Evolutionary conservation across 306 rosid species (phyloP).

Genomic region (Sechiopsis laciniata): DNA sequence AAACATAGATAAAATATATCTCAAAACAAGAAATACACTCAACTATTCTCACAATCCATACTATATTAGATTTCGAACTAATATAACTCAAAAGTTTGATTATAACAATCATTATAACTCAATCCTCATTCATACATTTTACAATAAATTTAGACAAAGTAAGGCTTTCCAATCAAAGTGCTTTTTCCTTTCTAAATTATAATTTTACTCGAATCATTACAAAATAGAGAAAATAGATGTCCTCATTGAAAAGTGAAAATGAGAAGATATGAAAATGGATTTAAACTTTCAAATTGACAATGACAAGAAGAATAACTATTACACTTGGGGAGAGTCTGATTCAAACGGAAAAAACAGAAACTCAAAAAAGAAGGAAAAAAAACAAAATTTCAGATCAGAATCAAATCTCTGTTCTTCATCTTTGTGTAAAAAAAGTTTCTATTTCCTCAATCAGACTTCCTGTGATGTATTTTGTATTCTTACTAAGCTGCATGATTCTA

Average conservation of each 20-base stretch:
- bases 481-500: slow-evolving; percentile 17
- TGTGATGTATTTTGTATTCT: neutral
- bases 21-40: too few species aligned
- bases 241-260: neutral
- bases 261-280: slow-evolving; percentile 2
- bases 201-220: neutral
- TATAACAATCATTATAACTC: too few species aligned
- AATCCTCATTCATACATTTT: too few species aligned
- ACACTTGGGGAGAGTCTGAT: slow-evolving; percentile 4
- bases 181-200: neutral
- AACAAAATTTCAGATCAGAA: slow-evolving; percentile 12
- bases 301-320: neutral
- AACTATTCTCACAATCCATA: too few species aligned
- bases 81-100: too few species aligned
- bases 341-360: slow-evolving; percentile 5
- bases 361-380: slow-evolving; percentile 15
- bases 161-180: neutral
- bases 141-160: too few species aligned
- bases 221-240: neutral
- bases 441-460: slow-evolving; percentile 15
- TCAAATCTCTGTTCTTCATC: slow-evolving; percentile 20
- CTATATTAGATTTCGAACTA: too few species aligned
- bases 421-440: slow-evolving; percentile 14
- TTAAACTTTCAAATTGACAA: neutral
- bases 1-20: too few species aligned